Conservation (phyloP, 345 rosid genomes). For the Moricandia arvensis region DNA sequence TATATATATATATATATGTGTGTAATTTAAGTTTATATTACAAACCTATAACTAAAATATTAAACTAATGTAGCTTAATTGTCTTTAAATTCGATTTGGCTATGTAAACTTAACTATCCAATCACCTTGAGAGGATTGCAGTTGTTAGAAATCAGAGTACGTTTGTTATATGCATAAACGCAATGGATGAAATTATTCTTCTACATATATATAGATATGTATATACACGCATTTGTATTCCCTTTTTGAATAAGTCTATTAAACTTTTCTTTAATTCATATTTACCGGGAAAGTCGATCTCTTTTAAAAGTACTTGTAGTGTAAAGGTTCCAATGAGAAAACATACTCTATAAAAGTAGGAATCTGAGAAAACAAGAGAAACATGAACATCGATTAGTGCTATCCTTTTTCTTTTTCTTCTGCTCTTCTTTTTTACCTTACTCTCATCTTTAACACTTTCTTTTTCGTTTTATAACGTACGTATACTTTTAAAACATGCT, state of each 20-base stretch:
- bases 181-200: constrained; percentile 10
- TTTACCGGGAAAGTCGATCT: constrained; percentile 27
- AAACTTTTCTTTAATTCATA: not conserved
- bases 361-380: constrained; percentile 20
- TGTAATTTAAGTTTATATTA: not conserved
- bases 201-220: not conserved
- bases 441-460: constrained; percentile 35
- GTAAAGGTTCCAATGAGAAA: constrained; percentile 29
- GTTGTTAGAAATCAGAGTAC: not conserved
- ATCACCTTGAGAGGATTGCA: not conserved
- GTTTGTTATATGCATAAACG: not conserved
- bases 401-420: constrained; percentile 27
- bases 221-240: constrained; percentile 23
- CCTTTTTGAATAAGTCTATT: not conserved
- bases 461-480: constrained; percentile 23
- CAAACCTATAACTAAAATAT: not conserved
- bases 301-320: constrained; percentile 28
- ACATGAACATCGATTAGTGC: constrained; percentile 36
- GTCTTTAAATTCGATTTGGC: not conserved
- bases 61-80: not conserved
- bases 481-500: constrained; percentile 9
- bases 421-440: constrained; percentile 6
- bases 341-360: constrained; percentile 33
- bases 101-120: not conserved
- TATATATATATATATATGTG: not conserved